phyloP scores from a whole-genome alignment of 2,329 filamentous ascomycete genomes.

The Capronia americana region DNA sequence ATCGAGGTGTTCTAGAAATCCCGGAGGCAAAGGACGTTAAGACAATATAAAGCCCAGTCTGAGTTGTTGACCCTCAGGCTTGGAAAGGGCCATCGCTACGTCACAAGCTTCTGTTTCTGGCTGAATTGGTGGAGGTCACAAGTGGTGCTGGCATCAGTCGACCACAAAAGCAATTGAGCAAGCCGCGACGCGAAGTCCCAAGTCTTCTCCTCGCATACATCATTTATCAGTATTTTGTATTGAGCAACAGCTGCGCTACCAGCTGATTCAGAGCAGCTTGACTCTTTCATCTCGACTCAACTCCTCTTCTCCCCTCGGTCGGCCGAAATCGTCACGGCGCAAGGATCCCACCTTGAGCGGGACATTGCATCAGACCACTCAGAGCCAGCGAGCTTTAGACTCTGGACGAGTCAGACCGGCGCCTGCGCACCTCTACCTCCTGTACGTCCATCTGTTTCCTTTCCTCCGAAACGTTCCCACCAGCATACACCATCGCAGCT shows the following conservation, averaged over 20 bases:
- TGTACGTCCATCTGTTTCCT: conserved; percentile 37
- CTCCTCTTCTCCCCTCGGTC: conserved; percentile 14
- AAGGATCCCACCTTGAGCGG: conserved; percentile 6
- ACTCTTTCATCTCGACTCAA: conserved; percentile 10
- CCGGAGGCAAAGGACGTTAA: conserved; percentile 4
- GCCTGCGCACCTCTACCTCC: conserved; percentile 12
- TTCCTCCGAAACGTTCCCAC: conserved; percentile 37
- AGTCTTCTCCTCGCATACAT: conserved; percentile 2
- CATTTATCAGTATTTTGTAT: background rate
- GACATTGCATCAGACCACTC: conserved; percentile 15
- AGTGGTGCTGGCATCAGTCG: conserved; percentile 12
- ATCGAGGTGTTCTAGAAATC: conserved; percentile 14
- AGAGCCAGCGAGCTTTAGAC: conserved; percentile 8
- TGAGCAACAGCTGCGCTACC: background rate
- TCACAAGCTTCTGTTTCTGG: conserved; percentile 14
- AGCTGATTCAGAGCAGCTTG: conserved; percentile 11
- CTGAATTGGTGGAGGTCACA: conserved; percentile 6
- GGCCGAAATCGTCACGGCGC: conserved; percentile 13
- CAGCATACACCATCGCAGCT: conserved; percentile 7
- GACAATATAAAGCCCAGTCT: background rate
- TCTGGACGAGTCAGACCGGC: conserved; percentile 21
- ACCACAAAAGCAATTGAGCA: background rate
- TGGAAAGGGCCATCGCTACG: conserved; percentile 9
- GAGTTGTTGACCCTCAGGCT: background rate
- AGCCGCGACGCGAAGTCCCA: background rate